Conservation (phyloP, 148 eudicot species). For the Rhododendron mucronatum region DNA sequence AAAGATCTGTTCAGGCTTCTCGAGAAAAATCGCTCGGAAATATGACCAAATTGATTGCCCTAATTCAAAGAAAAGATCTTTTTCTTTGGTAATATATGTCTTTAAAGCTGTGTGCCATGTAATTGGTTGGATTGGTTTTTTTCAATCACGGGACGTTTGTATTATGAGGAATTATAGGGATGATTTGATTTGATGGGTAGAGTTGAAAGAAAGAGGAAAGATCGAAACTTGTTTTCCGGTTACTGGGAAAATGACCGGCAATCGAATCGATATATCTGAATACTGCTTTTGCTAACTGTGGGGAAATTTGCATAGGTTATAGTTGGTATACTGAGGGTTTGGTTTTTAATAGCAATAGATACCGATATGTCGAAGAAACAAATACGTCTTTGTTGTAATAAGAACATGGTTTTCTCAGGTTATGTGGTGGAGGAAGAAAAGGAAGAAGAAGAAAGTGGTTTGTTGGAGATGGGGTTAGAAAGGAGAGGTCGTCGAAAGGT, state of each 20-base stretch:
- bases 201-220: conserved; percentile 12
- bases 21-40: too few species aligned
- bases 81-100: background rate
- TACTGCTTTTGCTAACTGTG: background rate
- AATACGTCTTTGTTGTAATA: conserved; percentile 6
- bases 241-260: conserved; percentile 11
- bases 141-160: background rate
- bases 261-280: background rate
- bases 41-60: background rate
- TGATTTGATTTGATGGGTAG: conserved; percentile 14
- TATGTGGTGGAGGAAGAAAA: conserved; percentile 15
- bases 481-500: conserved; percentile 11
- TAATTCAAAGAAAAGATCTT: background rate
- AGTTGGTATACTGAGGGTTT: background rate
- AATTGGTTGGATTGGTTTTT: background rate
- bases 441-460: conserved; percentile 8
- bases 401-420: background rate
- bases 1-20: background rate
- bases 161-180: conserved; percentile 1
- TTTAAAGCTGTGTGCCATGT: background rate
- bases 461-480: conserved; percentile 14
- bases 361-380: conserved; percentile 19
- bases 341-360: conserved; percentile 11
- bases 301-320: background rate
- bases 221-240: conserved; percentile 9